Evolutionary conservation across 306 rosid genomes (phyloP), one percentile per base, ranked within the genome.

Genomic region (Trifolium subterraneum): DNA sequence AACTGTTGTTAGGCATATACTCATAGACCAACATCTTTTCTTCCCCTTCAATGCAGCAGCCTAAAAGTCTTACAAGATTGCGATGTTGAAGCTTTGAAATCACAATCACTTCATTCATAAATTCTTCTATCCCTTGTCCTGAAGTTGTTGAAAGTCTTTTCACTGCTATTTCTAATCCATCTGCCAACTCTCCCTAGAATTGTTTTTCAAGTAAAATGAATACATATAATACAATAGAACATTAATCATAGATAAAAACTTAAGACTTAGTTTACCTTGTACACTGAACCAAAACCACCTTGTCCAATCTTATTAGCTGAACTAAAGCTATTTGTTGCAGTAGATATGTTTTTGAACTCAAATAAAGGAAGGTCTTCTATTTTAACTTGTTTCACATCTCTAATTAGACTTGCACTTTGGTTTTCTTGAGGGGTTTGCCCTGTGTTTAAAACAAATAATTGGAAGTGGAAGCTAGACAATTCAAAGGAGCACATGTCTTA

Each of bases 51-150:
- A 75, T 33, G 52, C 81, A 83, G 5, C 77, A 79, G 2, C 84
- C 85, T 0, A 81, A 60, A 66, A 81, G 79, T 58, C 70, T 77
- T 0, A 81, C 85, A 72, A 81, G 79, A 50, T 81, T 81, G 1
- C 82, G 75, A 9, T 81, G 82, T 44, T 77, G 85, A 59, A 81
- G 82, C 18, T 78, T 63, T 0, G 86, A 82, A 11, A 82, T 82
- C 20, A 82, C 70, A 2, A 50, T 13, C 12, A 82, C 73, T 48
- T 81, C 85, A 27, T 77, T 81, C 69, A 66, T 81, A 31, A 81
- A 81, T 55, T 61, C 82, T n/a, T 72, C 71, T 27, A 59, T 0
- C 1, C 82, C 82, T 10, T 81, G 85, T 22, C 73, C 25, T 0
- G 86, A 82, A 10, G 73, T 20, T 38, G n/a, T 75, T 5, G 77